Conservation (phyloP, 139 green algal species). For the Trebouxia sp. region DNA sequence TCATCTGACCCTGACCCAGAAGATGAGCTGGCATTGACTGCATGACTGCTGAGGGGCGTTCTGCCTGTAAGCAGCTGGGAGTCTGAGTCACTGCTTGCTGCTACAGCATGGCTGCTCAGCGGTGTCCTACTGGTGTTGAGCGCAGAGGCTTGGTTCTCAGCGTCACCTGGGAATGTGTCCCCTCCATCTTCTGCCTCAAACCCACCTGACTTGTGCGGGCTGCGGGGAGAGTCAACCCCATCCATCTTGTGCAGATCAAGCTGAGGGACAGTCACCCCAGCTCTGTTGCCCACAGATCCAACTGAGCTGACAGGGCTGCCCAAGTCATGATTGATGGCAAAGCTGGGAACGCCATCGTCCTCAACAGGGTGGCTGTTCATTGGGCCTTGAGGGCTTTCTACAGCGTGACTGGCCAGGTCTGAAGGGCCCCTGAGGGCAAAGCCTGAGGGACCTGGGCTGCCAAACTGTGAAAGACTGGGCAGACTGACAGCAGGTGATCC, state of each 20-base stretch:
- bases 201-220: too few relatives aligned
- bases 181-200: too few relatives aligned
- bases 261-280: neutral
- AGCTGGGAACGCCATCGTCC: neutral
- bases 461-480: neutral
- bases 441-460: neutral
- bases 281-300: neutral
- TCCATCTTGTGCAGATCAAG: neutral
- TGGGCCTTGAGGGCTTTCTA: neutral
- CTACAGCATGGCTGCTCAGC: conserved; percentile 20
- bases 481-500: neutral
- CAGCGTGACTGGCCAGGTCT: neutral
- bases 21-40: neutral
- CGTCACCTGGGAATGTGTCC: neutral
- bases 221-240: too few relatives aligned
- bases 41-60: conserved; percentile 12
- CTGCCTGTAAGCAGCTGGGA: neutral
- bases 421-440: neutral
- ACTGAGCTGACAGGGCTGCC: conserved; percentile 3
- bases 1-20: conserved; percentile 6
- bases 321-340: neutral
- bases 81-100: neutral
- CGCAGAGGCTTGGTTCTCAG: neutral
- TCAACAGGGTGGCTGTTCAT: neutral
- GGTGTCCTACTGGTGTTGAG: neutral